Evolutionary conservation across 2,329 filamentous ascomycete species (phyloP).

Genomic region (Stemphylium vesicarium): DNA sequence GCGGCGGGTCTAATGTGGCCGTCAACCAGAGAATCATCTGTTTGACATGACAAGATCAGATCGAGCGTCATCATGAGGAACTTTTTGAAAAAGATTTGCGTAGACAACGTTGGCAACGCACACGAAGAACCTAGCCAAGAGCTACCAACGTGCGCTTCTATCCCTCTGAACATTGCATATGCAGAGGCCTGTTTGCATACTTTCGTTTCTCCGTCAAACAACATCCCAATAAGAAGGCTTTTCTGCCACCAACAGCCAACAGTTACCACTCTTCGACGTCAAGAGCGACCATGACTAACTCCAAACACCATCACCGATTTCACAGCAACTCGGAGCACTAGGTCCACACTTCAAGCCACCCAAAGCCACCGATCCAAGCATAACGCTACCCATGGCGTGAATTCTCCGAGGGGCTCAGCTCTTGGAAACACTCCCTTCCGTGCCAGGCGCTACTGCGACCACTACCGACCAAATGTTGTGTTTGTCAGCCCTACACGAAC

Average conservation of each 20-base stretch:
- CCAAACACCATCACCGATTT: neutral
- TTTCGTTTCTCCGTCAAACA: neutral
- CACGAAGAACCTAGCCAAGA: neutral
- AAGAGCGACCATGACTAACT: neutral
- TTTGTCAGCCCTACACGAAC: conserved; percentile 3
- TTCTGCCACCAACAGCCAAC: neutral
- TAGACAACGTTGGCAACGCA: neutral
- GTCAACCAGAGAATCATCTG: neutral
- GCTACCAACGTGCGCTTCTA: neutral
- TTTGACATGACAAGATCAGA: neutral
- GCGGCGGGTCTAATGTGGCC: neutral
- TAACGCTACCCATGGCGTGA: neutral
- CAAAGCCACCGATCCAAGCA: conserved; percentile 3
- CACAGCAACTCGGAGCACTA: neutral
- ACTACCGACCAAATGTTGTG: neutral
- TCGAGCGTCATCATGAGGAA: too few relatives aligned
- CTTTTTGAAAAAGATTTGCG: too few relatives aligned
- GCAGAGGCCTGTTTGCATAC: neutral
- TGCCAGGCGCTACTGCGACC: conserved; percentile 3
- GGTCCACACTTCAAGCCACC: neutral
- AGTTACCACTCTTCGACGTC: neutral
- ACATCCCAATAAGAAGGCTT: neutral
- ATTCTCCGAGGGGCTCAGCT: conserved; percentile 9
- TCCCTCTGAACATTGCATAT: neutral
- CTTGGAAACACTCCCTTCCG: conserved; percentile 1